Percentiles rank a stretch among this genome's conserved stretches.
phyloP scores from a whole-genome alignment of 352 stramenopile genomes.

The Halophytophthora batemanensis region DNA sequence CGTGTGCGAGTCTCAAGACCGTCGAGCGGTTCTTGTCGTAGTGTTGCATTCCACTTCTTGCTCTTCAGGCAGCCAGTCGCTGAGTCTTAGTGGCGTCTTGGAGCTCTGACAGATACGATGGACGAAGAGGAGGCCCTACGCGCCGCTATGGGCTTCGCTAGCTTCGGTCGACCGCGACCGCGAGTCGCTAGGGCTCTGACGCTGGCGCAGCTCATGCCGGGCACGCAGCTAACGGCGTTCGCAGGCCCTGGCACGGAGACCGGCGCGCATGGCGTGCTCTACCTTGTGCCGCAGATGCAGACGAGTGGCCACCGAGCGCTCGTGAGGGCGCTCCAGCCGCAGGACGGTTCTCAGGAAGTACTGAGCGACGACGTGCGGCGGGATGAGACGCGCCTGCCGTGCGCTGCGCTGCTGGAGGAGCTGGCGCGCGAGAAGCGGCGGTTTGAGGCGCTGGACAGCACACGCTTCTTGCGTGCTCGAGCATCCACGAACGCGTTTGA shows the following conservation, averaged over 20 bases:
- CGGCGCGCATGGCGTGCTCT: conserved; percentile 25
- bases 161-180: conserved; percentile 41
- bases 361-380: too few species aligned
- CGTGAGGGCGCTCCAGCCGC: too few species aligned
- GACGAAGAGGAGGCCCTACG: conserved; percentile 32
- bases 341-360: too few species aligned
- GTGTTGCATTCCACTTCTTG: background rate
- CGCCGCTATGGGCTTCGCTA: conserved; percentile 56
- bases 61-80: conserved; percentile 1
- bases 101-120: conserved; percentile 27
- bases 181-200: background rate
- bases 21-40: conserved; percentile 16
- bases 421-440: conserved; percentile 36
- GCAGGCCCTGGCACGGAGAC: conserved; percentile 7
- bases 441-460: conserved; percentile 34
- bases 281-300: conserved; percentile 24
- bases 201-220: conserved; percentile 32
- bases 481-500: conserved; percentile 55
- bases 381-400: conserved; percentile 3
- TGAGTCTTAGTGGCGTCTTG: conserved; percentile 1
- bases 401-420: conserved; percentile 25
- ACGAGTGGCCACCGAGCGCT: background rate
- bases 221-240: conserved; percentile 31
- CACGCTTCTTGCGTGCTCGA: conserved; percentile 39
- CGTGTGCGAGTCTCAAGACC: background rate